Conservation (phyloP, 2,329 filamentous ascomycete species). For the Colletotrichum plurivorum region DNA sequence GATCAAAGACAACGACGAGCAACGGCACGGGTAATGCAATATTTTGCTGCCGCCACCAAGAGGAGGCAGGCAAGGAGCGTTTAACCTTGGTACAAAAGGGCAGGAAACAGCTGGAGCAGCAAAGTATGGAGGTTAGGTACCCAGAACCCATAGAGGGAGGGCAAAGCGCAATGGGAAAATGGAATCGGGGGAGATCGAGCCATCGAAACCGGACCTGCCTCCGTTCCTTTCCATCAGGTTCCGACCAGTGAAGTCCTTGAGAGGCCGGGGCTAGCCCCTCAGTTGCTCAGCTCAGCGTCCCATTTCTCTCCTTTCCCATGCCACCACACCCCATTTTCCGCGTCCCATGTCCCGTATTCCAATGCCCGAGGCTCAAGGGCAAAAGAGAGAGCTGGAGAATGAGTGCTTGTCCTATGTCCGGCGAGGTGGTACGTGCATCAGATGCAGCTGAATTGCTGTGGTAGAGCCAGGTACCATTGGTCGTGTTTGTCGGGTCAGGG, state of each 20-base stretch:
- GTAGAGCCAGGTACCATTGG: too few relatives aligned
- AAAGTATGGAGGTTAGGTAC: background rate
- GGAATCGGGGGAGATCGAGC: background rate
- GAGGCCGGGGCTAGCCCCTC: background rate
- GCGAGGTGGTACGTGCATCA: too few relatives aligned
- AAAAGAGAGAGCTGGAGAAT: too few relatives aligned
- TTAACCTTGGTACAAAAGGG: too few relatives aligned
- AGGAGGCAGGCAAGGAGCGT: too few relatives aligned
- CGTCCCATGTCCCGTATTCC: background rate
- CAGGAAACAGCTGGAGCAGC: too few relatives aligned
- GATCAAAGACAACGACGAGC: background rate
- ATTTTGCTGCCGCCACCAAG: background rate
- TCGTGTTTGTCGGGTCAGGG: too few relatives aligned
- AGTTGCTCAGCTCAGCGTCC: background rate
- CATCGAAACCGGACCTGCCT: slow-evolving; percentile 30
- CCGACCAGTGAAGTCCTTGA: slow-evolving; percentile 16
- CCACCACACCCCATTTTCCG: background rate
- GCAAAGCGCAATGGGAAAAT: background rate
- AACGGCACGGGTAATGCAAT: background rate
- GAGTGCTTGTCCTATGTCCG: too few relatives aligned
- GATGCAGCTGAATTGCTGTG: too few relatives aligned
- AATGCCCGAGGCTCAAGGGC: background rate
- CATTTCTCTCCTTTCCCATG: slow-evolving; percentile 9
- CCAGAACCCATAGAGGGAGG: background rate
- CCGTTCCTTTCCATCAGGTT: slow-evolving; percentile 24